A percentile compares a stretch with the other conserved stretches of the same genome.
Conservation (phyloP, 2,329 filamentous ascomycete genomes). For the Fusarium albosuccineum region DNA sequence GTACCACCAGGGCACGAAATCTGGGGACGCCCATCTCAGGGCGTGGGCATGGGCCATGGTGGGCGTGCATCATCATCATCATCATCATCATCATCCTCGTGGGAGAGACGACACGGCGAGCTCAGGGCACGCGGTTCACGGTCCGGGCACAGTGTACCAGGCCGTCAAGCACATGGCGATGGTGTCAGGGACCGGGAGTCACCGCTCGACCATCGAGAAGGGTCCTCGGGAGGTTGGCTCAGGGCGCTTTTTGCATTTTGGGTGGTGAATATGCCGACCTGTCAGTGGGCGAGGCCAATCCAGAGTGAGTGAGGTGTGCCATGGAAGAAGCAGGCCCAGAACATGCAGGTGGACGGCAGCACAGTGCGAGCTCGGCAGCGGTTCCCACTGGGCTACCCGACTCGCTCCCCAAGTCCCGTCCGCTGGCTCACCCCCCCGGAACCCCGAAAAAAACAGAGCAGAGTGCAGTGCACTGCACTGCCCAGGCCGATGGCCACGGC, state of each 20-base stretch:
- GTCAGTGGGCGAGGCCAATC: not conserved
- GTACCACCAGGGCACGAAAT: constrained; percentile 12
- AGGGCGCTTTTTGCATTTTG: not conserved
- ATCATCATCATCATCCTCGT: not conserved
- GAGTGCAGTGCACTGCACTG: not conserved
- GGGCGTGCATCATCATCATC: constrained; percentile 1
- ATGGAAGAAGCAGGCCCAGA: not conserved
- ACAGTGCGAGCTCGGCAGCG: constrained; percentile 25
- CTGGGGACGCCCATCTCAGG: constrained; percentile 25
- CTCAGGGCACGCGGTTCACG: constrained; percentile 20
- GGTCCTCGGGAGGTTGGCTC: not conserved
- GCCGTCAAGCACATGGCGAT: constrained; percentile 20
- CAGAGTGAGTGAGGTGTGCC: not conserved
- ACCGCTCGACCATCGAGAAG: not conserved
- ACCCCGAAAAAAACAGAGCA: not conserved
- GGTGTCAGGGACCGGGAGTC: constrained; percentile 16
- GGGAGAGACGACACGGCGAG: not conserved
- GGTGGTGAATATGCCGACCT: not conserved
- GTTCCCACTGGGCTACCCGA: constrained; percentile 28
- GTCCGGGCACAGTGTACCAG: constrained; percentile 28
- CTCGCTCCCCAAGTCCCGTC: constrained; percentile 5
- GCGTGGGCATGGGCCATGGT: not conserved
- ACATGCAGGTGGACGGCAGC: not conserved
- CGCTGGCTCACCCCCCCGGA: constrained; percentile 6
- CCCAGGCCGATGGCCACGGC: not conserved